A percentile compares a stretch with the other conserved stretches of the same genome.
Conservation (phyloP, 805 yeast genomes). For the Hanseniaspora pseudoguilliermondii region DNA sequence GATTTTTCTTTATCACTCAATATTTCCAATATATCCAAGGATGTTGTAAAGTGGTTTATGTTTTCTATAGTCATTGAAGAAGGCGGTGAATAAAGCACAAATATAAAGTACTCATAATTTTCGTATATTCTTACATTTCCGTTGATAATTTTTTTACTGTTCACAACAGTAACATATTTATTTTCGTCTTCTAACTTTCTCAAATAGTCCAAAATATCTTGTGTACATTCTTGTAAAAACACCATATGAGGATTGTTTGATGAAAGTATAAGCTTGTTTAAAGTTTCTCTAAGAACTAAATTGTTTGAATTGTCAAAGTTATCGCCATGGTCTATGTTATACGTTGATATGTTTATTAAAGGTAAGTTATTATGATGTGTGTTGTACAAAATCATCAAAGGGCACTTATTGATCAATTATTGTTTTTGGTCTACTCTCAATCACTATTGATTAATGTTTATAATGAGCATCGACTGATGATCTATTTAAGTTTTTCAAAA, state of each 20-base stretch:
- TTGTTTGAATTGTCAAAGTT: background rate
- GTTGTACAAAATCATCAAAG: background rate
- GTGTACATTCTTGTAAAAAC: constrained; percentile 9
- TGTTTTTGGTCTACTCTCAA: background rate
- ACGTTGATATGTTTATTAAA: background rate
- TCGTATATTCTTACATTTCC: background rate
- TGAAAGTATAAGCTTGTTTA: background rate
- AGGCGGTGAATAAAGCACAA: background rate
- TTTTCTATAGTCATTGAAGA: background rate
- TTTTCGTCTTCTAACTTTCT: background rate
- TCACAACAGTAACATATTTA: background rate
- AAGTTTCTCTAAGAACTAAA: background rate
- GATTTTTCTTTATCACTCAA: background rate
- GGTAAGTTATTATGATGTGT: background rate
- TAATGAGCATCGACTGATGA: no score
- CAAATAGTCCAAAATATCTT: background rate
- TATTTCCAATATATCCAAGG: background rate
- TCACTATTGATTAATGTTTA: no score
- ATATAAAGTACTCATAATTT: constrained; percentile 5
- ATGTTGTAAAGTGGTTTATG: background rate
- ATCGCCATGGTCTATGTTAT: constrained; percentile 10
- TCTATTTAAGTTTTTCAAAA: background rate
- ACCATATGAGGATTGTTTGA: background rate
- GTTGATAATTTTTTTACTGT: constrained; percentile 8
- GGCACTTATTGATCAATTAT: background rate